phyloP scores from a whole-genome alignment of 257 asterid genomes.

The Lycium ferocissimum region DNA sequence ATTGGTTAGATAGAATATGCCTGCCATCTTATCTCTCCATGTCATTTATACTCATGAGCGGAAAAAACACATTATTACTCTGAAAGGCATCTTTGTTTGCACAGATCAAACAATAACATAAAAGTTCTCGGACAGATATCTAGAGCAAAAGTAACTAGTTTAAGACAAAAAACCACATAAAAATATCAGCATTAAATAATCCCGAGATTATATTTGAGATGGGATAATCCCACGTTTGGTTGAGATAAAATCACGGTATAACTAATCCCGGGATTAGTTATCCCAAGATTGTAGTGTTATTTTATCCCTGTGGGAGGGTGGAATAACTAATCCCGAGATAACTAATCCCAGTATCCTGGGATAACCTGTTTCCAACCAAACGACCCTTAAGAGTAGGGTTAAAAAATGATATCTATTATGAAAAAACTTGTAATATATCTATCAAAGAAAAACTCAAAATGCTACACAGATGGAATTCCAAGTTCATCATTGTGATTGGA shows the following conservation, averaged over 20 bases:
- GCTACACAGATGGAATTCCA: background rate
- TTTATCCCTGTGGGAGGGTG: no score
- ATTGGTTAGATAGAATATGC: background rate
- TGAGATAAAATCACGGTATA: no score
- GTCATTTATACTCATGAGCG: background rate
- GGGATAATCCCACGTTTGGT: no score
- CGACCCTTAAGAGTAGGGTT: background rate
- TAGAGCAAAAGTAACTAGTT: background rate
- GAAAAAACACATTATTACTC: background rate
- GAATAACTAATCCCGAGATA: no score
- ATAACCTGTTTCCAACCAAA: no score
- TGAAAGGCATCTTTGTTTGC: background rate
- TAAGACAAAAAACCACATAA: background rate
- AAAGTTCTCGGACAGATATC: background rate
- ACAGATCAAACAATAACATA: background rate
- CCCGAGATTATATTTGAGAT: no score
- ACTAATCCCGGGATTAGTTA: no score
- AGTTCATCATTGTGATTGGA: background rate
- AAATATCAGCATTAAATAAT: background rate
- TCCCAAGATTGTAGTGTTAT: no score
- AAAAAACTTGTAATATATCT: background rate
- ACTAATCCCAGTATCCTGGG: no score
- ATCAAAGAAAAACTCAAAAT: background rate
- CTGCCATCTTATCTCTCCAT: background rate
- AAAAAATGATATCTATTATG: constrained; percentile 2